Evolutionary conservation across 1,284 basidiomycete species (phyloP), one percentile per base, ranked within the genome.

Genomic region (Rhodotorula sp.): DNA sequence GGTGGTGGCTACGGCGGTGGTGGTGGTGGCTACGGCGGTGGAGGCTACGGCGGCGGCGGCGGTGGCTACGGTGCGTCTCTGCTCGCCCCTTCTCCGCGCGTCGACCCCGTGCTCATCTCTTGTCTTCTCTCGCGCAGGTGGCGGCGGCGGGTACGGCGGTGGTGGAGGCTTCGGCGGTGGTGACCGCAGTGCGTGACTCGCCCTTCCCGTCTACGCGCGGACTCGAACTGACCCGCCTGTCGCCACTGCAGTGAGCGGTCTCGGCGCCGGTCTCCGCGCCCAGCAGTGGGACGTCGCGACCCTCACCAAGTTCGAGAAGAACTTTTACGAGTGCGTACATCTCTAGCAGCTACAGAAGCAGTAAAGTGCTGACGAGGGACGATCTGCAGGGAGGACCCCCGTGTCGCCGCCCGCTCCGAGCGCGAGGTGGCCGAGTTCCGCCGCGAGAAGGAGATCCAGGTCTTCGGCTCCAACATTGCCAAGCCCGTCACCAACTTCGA

Each of bases 401-500:
- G 88, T 54, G 93, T 99, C 56, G 82, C 89, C 19, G 84, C 86
- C 54, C 91, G 91, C 74, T 88, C 86, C 69, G 93, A 97, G 21
- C 85, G 88, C 61, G 96, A 99, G 79, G 87, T 98, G 59, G 88
- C 92, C 72, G 92, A 92, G 68, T 98, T 95, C 84, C 87, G 92
- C 71, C 85, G 86, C 63, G 77, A 79, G 64, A 94, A 97, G 83
- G 91, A 97, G 82, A 98, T 99, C 68, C 80, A 94, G 89, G 88
- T 97, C 74, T 91, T 93, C 86, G 97, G 97, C 49, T 88, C 87
- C 67, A 86, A 87, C 80, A 87, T 99, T 27, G 96, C 97, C 61
- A 87, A 93, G 80, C 96, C 96, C 53, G 89, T 99, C 74, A 88
- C 89, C 66, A 87, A 88, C 57, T 99, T 99, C 80, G 93, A 97